phyloP scores from a whole-genome alignment of 78 protist genomes.

The Guillardia theta region DNA sequence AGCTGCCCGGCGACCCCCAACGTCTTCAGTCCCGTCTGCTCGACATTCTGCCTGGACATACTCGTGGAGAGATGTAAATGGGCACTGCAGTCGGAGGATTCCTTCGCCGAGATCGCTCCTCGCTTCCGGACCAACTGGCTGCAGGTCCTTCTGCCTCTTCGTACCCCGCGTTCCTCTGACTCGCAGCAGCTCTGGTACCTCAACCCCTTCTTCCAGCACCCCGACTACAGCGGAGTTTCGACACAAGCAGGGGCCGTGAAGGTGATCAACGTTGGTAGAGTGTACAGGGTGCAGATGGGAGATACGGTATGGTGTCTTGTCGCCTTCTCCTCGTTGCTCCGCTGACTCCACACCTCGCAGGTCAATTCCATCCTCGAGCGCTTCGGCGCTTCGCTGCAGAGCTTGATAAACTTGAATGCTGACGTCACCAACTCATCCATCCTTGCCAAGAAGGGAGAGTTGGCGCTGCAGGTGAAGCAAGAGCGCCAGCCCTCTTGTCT shows the following conservation, averaged over 20 bases:
- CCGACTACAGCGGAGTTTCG: not conserved
- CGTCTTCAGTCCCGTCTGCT: not conserved
- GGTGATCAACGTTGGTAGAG: not conserved
- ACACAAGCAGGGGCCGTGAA: not conserved
- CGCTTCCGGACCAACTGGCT: conserved; percentile 25
- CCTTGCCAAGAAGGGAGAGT: not conserved
- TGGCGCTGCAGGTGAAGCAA: not conserved
- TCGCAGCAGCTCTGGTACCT: not conserved
- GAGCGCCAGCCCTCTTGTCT: not conserved
- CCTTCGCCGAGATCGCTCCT: not conserved
- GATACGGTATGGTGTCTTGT: not conserved
- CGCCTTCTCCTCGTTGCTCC: not conserved
- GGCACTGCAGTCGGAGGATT: not conserved
- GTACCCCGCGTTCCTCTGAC: not conserved
- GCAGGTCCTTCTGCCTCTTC: not conserved
- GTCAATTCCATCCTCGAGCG: not conserved
- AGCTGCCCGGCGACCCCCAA: not conserved
- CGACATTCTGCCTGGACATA: not conserved
- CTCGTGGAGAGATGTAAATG: not conserved
- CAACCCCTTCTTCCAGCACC: not conserved
- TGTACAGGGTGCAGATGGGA: not conserved
- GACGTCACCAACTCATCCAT: not conserved
- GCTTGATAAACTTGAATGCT: not conserved
- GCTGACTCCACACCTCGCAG: not conserved
- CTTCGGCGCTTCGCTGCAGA: not conserved